Base-by-base conservation (phyloP, 2,329 filamentous ascomycete species). In the Lasiodiplodia sp. region DNA sequence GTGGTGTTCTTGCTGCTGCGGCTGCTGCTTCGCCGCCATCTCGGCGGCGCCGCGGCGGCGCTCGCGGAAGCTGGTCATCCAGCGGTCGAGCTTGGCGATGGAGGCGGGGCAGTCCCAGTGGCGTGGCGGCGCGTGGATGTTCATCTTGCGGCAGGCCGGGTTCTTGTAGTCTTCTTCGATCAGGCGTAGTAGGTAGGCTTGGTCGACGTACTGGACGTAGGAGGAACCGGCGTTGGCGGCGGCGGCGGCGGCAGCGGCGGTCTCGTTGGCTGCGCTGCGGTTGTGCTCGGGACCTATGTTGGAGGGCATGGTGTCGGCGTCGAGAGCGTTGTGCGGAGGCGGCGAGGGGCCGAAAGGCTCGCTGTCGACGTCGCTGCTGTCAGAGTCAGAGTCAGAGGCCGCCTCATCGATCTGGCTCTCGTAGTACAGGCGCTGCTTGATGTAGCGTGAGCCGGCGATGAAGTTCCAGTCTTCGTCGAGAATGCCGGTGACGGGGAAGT, bases 401-500 rank as follows among this genome's bases (percentile, higher is more conserved):
- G 49, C n/a, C 49, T 40, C 14, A 4, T 47, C 18, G 8, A 14
- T 8, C n/a, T n/a, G 6, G 44, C 3, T 21, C 4, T 4, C 6
- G 10, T n/a, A 10, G 18, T 8, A 10, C 6, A 47, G 6, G 23
- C 51, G 51, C 37, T 25, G 56, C 23, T 60, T 60, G 37, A 60
- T 21, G 56, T 28, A 60, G 21, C 56, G 56, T 3, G 56, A 40
- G 56, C 56, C 56, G n/a, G 5, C 2, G 12, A 44, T 10, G 37
- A 60, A 47, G 11, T 25, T n/a, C 37, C 34, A 44, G 31, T 18
- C 10, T 4, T 60, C 56, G 23, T 60, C n/a, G 37, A 40, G 10
- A 11, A 60, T 16, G 37, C 56, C 56, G n/a, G 56, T 44, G 56
- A 60, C 18, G 37, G 57, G 57, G 37, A 31, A 62, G 40, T 62